Evolutionary conservation across 495 filamentous ascomycete genomes (phyloP), one percentile per base, ranked within the genome.

Genomic region (Haplographium delicatum): DNA sequence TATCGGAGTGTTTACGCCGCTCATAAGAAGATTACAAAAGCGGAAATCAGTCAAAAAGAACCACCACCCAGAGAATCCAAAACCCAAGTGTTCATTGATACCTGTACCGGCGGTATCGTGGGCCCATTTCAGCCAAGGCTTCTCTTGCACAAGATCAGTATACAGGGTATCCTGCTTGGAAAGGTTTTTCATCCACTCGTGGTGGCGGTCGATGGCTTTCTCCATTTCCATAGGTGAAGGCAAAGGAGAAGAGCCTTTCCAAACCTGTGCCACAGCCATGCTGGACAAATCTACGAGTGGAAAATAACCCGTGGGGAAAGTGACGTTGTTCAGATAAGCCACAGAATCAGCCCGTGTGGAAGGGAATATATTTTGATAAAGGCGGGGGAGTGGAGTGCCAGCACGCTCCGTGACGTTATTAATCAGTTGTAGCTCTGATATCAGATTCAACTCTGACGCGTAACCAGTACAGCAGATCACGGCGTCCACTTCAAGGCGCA

Each of bases 401-500:
- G n/a, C n/a, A n/a, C n/a, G n/a, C n/a, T n/a, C n/a, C n/a, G n/a
- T n/a, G n/a, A n/a, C n/a, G n/a, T n/a, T n/a, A n/a, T n/a, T n/a
- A n/a, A n/a, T n/a, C 47, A 55, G 54, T 40, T 58, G 51, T 20
- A 55, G 22, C 42, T 59, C 53, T 4, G 56, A 56, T 31, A 57
- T 54, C 38, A 61, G 56, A 33, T 47, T 45, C 25, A 63, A 58
- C 43, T 61, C 60, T 1, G 42, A 40, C 1, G 50, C 19, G 38
- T 61, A 63, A n/a, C 62, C 60, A 4, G 58, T 63, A 27, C 62
- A 65, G 26, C 52, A 61, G 24, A 65, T 60, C 26, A 63, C 51
- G 1, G 50, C 53, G 18, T 65, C 62, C 11, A 59, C 57, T 35
- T 61, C 55, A 61, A n/a, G 24, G 19, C 33, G 25, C 1, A 35